phyloP scores from a whole-genome alignment of 2,329 filamentous ascomycete genomes.

The Epichloe amarillans region DNA sequence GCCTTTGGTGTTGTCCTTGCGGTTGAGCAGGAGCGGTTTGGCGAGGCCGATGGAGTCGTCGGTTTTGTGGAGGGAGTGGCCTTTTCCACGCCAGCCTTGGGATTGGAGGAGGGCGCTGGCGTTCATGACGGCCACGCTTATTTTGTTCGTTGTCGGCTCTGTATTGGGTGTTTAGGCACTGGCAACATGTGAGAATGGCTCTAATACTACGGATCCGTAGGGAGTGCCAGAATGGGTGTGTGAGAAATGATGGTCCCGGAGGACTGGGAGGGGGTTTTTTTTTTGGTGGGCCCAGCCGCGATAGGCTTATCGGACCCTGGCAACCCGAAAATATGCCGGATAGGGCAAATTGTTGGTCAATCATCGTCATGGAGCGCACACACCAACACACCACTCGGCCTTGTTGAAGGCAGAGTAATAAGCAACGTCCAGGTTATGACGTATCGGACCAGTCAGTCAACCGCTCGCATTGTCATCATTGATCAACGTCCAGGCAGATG shows the following conservation, averaged over 20 bases:
- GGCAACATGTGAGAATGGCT: background rate
- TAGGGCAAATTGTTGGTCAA: too few species aligned
- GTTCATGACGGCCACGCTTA: constrained; percentile 46
- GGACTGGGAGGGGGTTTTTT: background rate
- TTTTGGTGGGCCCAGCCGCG: background rate
- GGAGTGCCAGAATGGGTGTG: background rate
- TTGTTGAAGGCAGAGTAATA: too few species aligned
- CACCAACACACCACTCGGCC: too few species aligned
- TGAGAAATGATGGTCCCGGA: background rate
- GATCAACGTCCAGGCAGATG: too few species aligned
- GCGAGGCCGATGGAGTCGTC: constrained; percentile 63
- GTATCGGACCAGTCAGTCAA: background rate
- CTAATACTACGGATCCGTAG: too few species aligned
- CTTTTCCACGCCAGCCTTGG: constrained; percentile 83
- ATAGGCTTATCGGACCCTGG: background rate
- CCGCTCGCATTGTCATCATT: too few species aligned
- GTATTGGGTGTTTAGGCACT: background rate
- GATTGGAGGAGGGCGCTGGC: constrained; percentile 68
- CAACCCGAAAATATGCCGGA: background rate
- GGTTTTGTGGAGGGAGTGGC: constrained; percentile 71
- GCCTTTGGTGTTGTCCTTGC: constrained; percentile 69
- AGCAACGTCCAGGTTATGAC: background rate
- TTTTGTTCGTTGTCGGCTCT: background rate
- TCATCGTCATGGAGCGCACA: too few species aligned
- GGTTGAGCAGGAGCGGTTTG: constrained; percentile 69